Evolutionary conservation across 2,329 filamentous ascomycete species (phyloP), one percentile per base, ranked within the genome.

Genomic region (Teratosphaeria viscida): DNA sequence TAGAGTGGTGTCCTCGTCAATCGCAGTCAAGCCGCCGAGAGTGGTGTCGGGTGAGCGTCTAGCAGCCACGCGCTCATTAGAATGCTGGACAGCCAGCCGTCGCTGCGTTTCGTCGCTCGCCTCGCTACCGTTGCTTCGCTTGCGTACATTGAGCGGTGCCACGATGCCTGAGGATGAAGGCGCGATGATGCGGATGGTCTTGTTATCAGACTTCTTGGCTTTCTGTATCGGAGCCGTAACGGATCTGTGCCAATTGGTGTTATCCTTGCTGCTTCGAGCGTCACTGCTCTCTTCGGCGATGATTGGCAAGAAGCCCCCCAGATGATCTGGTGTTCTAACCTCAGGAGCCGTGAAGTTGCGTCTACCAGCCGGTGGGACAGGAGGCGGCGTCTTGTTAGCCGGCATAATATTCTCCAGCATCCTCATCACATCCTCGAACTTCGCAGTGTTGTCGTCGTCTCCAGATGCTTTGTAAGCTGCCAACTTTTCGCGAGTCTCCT

Each of bases 381-480:
- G 60, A 55, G 59, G 62, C 47, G 52, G 59, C 52, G 56, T 55
- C 37, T 37, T 57, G 35, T 58, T 53, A 54, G 62, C 64, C n/a
- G 72, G 70, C 60, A 72, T 66, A 49, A 73, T 71, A 49, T 66
- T 69, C 54, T 74, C 71, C 11, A 74, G 65, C 62, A 72, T 70
- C 56, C 78, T 78, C 54, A 88, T 81, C 27, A 88, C 79, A 54
- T 84, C 80, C 35, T 82, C 78, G 52, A 86, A 76, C 61, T 84
- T 80, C 4, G 76, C 74, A 62, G 79, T 72, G 72, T 75, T 70
- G 66, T 77, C 65, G 66, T 75, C 65, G 19, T 54, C 53, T 67
- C 77, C 78, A 27, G 73, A 77, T 26, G 77, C 76, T 57, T 80
- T 77, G 58, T 71, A 71, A 2, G 79, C 77, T 37, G 82, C 78